Evolutionary conservation across 768 basidiomycete genomes (phyloP).

Genomic region (Panaeolus papilionaceus): DNA sequence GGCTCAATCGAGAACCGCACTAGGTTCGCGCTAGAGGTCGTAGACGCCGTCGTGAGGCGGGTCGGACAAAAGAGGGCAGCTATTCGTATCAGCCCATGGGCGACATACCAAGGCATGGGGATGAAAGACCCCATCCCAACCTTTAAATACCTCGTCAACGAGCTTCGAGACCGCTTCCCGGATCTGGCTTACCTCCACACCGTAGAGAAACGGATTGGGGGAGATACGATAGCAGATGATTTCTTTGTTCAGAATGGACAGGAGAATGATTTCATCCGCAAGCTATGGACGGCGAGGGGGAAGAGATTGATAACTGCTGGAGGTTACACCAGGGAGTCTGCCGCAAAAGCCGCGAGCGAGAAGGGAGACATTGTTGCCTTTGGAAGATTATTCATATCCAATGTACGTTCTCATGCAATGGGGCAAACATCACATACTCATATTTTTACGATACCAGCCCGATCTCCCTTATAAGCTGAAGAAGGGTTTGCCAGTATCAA

Average conservation of each 20-base stretch:
- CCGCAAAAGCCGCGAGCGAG: constrained; percentile 42
- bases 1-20: constrained; percentile 67
- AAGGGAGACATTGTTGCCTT: constrained; percentile 39
- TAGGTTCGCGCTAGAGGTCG: constrained; percentile 60
- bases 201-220: constrained; percentile 43
- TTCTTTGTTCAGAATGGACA: constrained; percentile 21
- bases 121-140: constrained; percentile 62
- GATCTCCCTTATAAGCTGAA: constrained; percentile 37
- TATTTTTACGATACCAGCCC: constrained; percentile 37
- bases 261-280: constrained; percentile 50
- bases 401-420: constrained; percentile 32
- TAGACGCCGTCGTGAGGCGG: constrained; percentile 51
- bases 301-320: constrained; percentile 48
- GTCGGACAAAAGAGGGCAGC: constrained; percentile 61
- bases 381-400: constrained; percentile 38
- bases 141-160: constrained; percentile 54
- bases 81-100: constrained; percentile 67
- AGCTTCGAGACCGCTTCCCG: constrained; percentile 46
- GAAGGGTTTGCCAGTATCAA: constrained; percentile 20
- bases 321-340: constrained; percentile 48
- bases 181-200: constrained; percentile 59
- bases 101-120: constrained; percentile 52
- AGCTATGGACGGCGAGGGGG: constrained; percentile 46
- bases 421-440: not conserved
- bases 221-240: constrained; percentile 21